Percentiles rank a stretch among this genome's conserved stretches.
Conservation (phyloP, 306 rosid species). For the Ormosia semicastrata region DNA sequence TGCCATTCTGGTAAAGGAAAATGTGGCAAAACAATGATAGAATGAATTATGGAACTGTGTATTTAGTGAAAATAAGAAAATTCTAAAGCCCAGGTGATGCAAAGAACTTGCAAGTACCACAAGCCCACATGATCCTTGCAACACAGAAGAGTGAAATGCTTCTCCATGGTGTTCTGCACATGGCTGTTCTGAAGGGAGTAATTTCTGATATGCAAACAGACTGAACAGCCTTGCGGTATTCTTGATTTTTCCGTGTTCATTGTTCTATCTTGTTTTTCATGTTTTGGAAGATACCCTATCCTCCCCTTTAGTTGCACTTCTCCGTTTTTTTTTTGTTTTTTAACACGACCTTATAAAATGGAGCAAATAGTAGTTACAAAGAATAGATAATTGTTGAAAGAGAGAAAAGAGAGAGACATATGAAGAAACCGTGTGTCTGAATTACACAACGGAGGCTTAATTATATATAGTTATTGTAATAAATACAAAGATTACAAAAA, state of each 20-base stretch:
- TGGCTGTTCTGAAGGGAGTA: background rate
- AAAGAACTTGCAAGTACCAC: background rate
- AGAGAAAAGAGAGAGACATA: too few relatives aligned
- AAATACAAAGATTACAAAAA: too few relatives aligned
- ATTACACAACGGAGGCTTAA: too few relatives aligned
- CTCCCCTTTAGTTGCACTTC: background rate
- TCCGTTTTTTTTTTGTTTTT: background rate
- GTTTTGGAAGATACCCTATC: background rate
- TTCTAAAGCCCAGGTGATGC: background rate
- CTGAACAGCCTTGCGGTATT: background rate
- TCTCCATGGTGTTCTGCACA: background rate
- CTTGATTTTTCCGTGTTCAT: background rate
- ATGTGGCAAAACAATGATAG: constrained; percentile 9
- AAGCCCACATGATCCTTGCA: background rate
- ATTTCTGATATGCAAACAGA: background rate
- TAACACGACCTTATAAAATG: background rate
- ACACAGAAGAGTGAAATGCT: background rate
- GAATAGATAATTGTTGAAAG: background rate
- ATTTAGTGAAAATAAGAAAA: background rate
- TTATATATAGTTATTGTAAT: too few relatives aligned
- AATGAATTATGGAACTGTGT: background rate
- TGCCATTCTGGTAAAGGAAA: background rate
- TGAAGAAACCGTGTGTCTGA: too few relatives aligned
- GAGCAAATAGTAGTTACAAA: background rate
- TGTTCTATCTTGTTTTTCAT: background rate